Evolutionary conservation across 2,329 filamentous ascomycete genomes (phyloP), one percentile per base, ranked within the genome.

Genomic region (Exophiala sideris): DNA sequence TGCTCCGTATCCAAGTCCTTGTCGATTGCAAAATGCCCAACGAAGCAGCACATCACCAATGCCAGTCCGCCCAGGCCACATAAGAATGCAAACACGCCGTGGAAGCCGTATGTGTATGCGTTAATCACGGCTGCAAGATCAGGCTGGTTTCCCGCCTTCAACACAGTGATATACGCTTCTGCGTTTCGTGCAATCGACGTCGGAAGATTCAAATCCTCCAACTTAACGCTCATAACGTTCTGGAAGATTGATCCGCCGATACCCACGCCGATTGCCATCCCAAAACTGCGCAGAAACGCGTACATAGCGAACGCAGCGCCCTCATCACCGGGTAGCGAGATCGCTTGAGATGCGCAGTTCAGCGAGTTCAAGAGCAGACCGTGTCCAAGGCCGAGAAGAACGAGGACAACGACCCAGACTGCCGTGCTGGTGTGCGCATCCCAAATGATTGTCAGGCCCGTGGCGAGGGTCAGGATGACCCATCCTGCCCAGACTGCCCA

Each of bases 401-500:
- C 63, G 12, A 76, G 62, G 20, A 70, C 61, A 9, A 72, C 62
- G 0, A 71, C 66, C 67, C 73, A 73, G 16, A 67, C 67, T 0
- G 63, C 61, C 0, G 65, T 66, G 0, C 62, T 64, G 3, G 71
- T 76, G 14, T 66, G 48, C 3, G 49, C 50, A 39, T 54, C 29
- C 46, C 76, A 65, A 2, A 74, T 53, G 16, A 74, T 64, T 0
- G 71, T 66, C 44, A 75, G 67, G 0, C 72, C 73, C 2, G 66
- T 67, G 9, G 65, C 66, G 3, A 74, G 48, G 0, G 68, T 68
- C 3, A 64, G 68, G 7, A 77, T 53, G 1, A 59, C 48, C 73
- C 74, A 77, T 10, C 75, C 75, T 3, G 62, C 57, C 56, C 73
- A 74, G 40, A 76, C 70, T 2, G 71, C 68, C 72, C 73, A 76